Evolutionary conservation across 129 eudicot genomes (phyloP).

Genomic region (Flaveria linearis): DNA sequence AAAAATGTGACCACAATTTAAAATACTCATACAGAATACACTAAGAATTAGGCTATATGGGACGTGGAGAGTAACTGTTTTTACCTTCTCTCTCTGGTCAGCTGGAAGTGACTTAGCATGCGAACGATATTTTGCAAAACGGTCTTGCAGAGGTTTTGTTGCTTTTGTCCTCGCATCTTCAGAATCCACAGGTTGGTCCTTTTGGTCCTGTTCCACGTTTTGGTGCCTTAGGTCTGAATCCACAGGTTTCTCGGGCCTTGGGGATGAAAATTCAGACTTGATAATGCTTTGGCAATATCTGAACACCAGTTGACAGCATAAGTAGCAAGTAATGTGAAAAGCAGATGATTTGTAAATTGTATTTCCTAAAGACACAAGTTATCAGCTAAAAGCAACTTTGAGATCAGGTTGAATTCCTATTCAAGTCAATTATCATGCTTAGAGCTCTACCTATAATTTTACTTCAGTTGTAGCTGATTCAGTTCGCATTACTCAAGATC

Average conservation of each 20-base stretch:
- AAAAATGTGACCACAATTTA: neutral
- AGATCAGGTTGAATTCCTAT: neutral
- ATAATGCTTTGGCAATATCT: neutral
- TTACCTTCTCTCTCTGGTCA: conserved; percentile 53
- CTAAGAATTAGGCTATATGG: neutral
- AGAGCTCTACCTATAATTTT: neutral
- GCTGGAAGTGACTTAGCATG: conserved; percentile 54
- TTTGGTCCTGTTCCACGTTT: neutral
- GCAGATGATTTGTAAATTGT: neutral
- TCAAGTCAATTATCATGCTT: neutral
- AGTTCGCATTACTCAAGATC: neutral
- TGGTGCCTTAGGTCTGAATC: neutral
- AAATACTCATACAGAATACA: neutral
- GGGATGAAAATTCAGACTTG: neutral
- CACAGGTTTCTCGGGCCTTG: neutral
- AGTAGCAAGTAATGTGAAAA: neutral
- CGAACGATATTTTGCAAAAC: conserved; percentile 48
- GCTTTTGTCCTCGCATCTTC: conserved; percentile 55
- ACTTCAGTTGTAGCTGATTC: neutral
- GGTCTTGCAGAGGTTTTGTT: conserved; percentile 46
- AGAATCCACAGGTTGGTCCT: neutral
- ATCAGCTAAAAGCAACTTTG: neutral
- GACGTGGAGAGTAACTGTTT: neutral
- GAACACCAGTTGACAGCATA: neutral
- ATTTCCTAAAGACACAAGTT: neutral